A percentile compares a stretch with the other conserved stretches of the same genome.
phyloP scores from a whole-genome alignment of 805 yeast genomes.

The Wickerhamomyces bovis region DNA sequence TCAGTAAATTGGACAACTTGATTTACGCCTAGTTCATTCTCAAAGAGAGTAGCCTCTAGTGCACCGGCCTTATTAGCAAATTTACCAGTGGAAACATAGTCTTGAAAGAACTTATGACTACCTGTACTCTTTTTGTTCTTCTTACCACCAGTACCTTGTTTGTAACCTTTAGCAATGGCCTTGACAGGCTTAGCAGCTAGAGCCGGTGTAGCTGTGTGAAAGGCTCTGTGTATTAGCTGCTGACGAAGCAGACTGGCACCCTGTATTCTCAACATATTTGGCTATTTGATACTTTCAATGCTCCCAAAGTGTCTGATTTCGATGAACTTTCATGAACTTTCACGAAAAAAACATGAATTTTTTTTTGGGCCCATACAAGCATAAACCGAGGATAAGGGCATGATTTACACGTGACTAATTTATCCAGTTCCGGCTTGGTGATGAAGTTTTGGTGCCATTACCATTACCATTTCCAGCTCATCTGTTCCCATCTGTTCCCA shows the following conservation, averaged over 20 bases:
- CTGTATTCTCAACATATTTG: not conserved
- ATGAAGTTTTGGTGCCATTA: not conserved
- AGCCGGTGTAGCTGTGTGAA: conserved; percentile 3
- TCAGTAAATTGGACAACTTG: conserved; percentile 35
- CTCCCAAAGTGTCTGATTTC: not conserved
- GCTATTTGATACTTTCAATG: not conserved
- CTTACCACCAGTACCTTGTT: conserved; percentile 12
- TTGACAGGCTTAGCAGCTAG: conserved; percentile 10
- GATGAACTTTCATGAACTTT: not conserved
- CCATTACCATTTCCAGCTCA: no score
- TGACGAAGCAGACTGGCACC: not conserved
- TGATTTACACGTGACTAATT: not conserved
- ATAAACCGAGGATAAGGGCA: not conserved
- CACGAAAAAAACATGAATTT: not conserved
- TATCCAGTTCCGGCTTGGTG: no score
- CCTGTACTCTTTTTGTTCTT: conserved; percentile 19
- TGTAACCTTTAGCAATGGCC: conserved; percentile 12
- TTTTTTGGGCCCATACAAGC: no score
- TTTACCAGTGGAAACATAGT: conserved; percentile 27
- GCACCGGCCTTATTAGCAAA: conserved; percentile 23
- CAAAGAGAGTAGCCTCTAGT: conserved; percentile 17
- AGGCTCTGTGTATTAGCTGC: conserved; percentile 4
- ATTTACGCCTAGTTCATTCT: conserved; percentile 15
- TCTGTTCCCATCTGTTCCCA: no score
- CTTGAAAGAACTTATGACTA: conserved; percentile 28